Evolutionary conservation across 23 red algal species (phyloP).

Genomic region (Gracilaria caudata): DNA sequence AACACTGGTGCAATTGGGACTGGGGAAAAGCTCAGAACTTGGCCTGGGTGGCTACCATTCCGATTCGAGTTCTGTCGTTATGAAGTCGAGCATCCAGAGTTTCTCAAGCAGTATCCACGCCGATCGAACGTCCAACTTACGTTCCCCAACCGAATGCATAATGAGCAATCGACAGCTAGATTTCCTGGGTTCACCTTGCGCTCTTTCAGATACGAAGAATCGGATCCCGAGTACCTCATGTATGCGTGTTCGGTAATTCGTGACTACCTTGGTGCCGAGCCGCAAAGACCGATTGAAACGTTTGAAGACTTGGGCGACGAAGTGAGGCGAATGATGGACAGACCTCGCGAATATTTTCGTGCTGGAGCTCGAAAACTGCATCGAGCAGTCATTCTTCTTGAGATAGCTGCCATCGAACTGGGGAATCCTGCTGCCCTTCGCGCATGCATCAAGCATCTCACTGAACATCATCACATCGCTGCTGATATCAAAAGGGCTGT

Average conservation of each 20-base stretch:
- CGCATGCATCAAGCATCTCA: conserved; percentile 16
- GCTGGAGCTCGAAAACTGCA: conserved; percentile 15
- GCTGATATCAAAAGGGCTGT: conserved; percentile 18
- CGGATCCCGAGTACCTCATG: conserved; percentile 17
- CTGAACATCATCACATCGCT: conserved; percentile 17
- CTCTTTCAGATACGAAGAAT: conserved; percentile 14
- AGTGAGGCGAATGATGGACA: conserved; percentile 1
- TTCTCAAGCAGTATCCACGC: conserved; percentile 21
- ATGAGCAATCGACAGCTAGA: conserved; percentile 3
- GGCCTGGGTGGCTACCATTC: conserved; percentile 56
- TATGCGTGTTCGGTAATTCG: conserved; percentile 24
- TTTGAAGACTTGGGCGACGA: neutral
- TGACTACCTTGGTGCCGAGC: neutral
- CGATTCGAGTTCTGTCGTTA: conserved; percentile 39
- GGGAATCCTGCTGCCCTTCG: neutral
- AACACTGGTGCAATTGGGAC: conserved; percentile 10
- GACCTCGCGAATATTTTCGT: neutral
- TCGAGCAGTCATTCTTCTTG: conserved; percentile 31
- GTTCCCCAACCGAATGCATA: conserved; percentile 1
- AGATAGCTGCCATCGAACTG: conserved; percentile 21
- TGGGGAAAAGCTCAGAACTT: conserved; percentile 4
- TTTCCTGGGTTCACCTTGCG: neutral
- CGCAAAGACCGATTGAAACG: neutral
- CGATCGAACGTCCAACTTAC: neutral
- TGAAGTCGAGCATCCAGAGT: conserved; percentile 25